Percentiles rank a stretch among this genome's conserved stretches.
Conservation (phyloP, 129 eudicot species). For the Logfia minima region DNA sequence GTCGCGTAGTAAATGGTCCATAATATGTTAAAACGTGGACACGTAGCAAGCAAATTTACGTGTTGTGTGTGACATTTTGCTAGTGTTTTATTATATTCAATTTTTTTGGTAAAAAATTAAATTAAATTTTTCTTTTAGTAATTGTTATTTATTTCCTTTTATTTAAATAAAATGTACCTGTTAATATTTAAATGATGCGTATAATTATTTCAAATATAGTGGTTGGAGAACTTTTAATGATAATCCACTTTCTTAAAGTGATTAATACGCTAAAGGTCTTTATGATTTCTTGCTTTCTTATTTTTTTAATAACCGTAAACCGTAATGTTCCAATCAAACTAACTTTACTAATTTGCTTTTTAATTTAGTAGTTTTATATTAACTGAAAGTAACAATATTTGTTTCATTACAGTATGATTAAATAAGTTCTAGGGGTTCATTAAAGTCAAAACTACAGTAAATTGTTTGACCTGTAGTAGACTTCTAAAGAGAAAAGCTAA, state of each 20-base stretch:
- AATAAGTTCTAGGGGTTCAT: background rate
- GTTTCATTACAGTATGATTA: background rate
- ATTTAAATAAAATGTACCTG: background rate
- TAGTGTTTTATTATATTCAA: too few relatives aligned
- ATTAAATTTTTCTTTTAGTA: too few relatives aligned
- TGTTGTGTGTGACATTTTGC: too few relatives aligned
- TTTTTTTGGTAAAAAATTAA: too few relatives aligned
- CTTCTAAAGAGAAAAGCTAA: background rate
- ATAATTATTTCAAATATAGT: slow-evolving; percentile 16
- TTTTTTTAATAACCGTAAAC: slow-evolving; percentile 35
- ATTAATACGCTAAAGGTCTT: slow-evolving; percentile 19
- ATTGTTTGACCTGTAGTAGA: background rate
- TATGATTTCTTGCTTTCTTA: slow-evolving; percentile 18
- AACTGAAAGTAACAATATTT: slow-evolving; percentile 22
- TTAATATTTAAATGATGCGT: background rate
- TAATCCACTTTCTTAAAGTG: slow-evolving; percentile 30
- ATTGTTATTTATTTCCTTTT: background rate
- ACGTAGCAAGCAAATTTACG: too few relatives aligned
- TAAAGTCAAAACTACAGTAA: background rate
- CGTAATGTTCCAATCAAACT: slow-evolving; percentile 30
- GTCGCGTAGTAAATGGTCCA: too few relatives aligned
- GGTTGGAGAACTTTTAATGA: background rate
- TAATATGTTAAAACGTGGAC: too few relatives aligned
- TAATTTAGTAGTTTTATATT: background rate
- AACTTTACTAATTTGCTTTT: slow-evolving; percentile 22